Evolutionary conservation across 2,329 filamentous ascomycete genomes (phyloP), one percentile per base, ranked within the genome.

Genomic region (Ophiostoma himal-ulmi): DNA sequence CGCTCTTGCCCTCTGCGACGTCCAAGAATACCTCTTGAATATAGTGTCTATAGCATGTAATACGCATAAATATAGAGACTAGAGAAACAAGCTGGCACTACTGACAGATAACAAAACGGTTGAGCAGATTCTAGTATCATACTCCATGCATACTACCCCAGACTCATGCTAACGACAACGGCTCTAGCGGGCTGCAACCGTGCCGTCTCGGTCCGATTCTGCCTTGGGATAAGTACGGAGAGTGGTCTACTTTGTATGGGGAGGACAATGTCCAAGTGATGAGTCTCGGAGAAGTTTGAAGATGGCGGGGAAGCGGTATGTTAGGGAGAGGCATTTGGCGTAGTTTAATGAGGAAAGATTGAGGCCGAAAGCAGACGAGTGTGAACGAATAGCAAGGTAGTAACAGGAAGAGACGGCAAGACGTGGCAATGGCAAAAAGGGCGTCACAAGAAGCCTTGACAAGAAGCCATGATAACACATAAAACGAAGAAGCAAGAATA

Each of bases 201-300:
- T 68, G 39, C 44, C 36, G 64, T 71, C 70, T 73, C 70, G 70
- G 70, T 54, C 72, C 72, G 72, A 73, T 69, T 73, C 60, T 68
- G 13, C 6, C 14, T 66, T 22, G 52, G 22, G 52, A 48, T 48
- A 26, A 22, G 44, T 26, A 57, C 52, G 22, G 52, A 57, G 8
- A 26, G 13, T 26, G 52, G 22, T 11, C 11, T 14, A 22, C 22
- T 54, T 54, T 48, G 14, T 48, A 48, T 48, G 44, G 44, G 14
- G 11, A 48, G 37, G 52, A n/a, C 13, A 62, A 8, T 14, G 26
- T 7, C 22, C 11, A 14, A 60, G 22, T n/a, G 13, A 13, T 60
- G 57, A 30, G 57, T 34, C 26, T 62, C 22, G 52, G n/a, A 20
- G n/a, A 48, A 48, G 44, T 1, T 20, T 57, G 52, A 26, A 57